Base-by-base conservation (phyloP, 2,329 filamentous ascomycete genomes). In the Cordyceps fumosorosea region DNA sequence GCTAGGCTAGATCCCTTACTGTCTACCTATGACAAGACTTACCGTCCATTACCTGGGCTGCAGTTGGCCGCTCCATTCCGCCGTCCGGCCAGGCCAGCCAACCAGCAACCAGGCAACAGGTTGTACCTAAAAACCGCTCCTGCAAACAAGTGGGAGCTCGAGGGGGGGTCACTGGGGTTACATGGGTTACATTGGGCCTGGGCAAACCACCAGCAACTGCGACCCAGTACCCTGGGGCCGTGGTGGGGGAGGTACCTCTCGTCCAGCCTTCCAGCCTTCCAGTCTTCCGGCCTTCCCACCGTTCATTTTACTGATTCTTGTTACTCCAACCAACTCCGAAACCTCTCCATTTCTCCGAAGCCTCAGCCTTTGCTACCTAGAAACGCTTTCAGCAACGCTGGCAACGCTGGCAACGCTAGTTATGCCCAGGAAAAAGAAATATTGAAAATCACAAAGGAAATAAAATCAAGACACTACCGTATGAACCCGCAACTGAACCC, bases 341-440 rank as follows among this genome's bases (percentile, higher is more conserved):
- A 24, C 26, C 32, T 44, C 44, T 62, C 59, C 59, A 56, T 51
- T 51, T 18, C 59, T 50, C 59, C 59, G 59, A 51, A 51, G 52
- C 59, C 32, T 26, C 32, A 3, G 29, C 18, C 45, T 32, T 20
- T 48, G 11, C 34, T 37, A 45, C 3, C 29, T 53, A 16, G 14
- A 34, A 2, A 14, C 12, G 3, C 16, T n/a, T 32, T n/a, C 8
- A 4, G 26, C 29, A 52, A n/a, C 16, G 7, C 26, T 34, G 26
- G 24, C 26, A 52, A 5, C 26, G 11, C 26, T 34, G 26, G 24
- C 26, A 52, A 5, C 26, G 11, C 16, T 44, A n/a, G 6, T 20
- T 18, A 20, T 6, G 2, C 16, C 11, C 16, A 11, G 20, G 7
- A 24, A 26, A 24, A 48, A 48, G 22, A 48, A 18, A 26, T 1